Conservation (phyloP, 2,329 filamentous ascomycete species). For the Seiridium cupressi region DNA sequence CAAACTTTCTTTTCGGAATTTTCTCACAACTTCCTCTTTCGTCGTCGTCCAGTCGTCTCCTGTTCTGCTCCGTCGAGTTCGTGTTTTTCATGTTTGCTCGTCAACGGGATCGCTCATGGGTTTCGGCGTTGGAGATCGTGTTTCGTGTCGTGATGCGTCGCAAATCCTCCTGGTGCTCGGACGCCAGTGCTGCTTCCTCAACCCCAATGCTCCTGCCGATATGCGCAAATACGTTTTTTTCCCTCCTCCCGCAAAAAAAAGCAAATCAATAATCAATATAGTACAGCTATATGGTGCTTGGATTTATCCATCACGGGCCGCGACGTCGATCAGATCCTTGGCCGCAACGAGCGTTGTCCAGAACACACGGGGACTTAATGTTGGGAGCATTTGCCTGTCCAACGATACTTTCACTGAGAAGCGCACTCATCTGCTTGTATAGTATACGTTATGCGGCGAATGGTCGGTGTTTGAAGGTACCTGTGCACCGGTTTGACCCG, state of each 20-base stretch:
- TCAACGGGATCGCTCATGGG: neutral
- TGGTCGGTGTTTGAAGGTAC: conserved; percentile 20
- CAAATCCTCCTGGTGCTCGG: conserved; percentile 1
- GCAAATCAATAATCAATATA: too few relatives aligned
- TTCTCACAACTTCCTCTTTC: neutral
- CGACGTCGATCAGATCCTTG: too few relatives aligned
- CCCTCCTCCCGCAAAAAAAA: too few relatives aligned
- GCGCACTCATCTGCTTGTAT: conserved; percentile 22
- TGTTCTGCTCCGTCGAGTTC: too few relatives aligned
- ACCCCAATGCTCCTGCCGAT: too few relatives aligned
- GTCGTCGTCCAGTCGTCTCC: neutral
- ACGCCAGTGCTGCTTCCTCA: neutral
- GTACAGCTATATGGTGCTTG: too few relatives aligned
- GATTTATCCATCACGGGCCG: too few relatives aligned
- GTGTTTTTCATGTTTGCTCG: neutral
- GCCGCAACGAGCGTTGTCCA: too few relatives aligned
- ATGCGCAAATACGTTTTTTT: too few relatives aligned
- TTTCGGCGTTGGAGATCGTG: conserved; percentile 3
- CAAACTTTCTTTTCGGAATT: neutral
- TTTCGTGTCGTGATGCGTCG: conserved; percentile 7
- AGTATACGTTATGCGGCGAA: conserved; percentile 28
- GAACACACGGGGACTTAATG: too few relatives aligned
- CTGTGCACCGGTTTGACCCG: conserved; percentile 28
- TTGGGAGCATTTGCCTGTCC: too few relatives aligned
- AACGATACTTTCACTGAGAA: too few relatives aligned